phyloP scores from a whole-genome alignment of 257 asterid species.

The Orobanche coerulescens region DNA sequence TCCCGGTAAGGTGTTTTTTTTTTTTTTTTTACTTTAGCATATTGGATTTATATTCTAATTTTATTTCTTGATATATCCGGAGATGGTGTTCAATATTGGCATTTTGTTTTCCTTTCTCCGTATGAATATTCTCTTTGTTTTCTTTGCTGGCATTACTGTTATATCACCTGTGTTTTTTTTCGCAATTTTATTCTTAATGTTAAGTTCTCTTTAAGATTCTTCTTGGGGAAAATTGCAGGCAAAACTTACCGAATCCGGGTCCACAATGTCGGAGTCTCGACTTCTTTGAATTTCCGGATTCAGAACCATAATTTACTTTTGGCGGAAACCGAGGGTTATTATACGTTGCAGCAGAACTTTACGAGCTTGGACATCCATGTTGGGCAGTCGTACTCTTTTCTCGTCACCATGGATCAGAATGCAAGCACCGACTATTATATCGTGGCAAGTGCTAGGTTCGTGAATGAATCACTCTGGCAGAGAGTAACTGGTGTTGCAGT shows the following conservation, averaged over 20 bases:
- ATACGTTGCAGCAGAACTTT: conserved; percentile 62
- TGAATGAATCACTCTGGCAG: conserved; percentile 61
- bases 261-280: conserved; percentile 76
- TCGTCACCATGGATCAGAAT: conserved; percentile 72
- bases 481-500: conserved; percentile 71
- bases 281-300: conserved; percentile 70
- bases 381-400: conserved; percentile 68
- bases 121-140: neutral
- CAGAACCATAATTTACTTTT: conserved; percentile 70
- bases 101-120: too few relatives aligned
- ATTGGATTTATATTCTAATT: too few relatives aligned
- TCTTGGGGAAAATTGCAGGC: conserved; percentile 36
- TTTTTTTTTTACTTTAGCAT: neutral
- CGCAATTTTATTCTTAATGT: neutral
- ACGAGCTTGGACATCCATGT: conserved; percentile 69
- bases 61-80: too few relatives aligned
- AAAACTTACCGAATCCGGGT: conserved; percentile 72
- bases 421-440: conserved; percentile 74
- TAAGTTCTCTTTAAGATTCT: neutral
- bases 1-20: conserved; percentile 39
- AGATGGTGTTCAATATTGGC: too few relatives aligned
- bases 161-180: neutral
- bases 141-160: neutral
- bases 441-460: conserved; percentile 77
- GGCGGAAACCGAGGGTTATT: conserved; percentile 75